phyloP scores from a whole-genome alignment of 2,329 filamentous ascomycete species.

The Trichoderma breve region DNA sequence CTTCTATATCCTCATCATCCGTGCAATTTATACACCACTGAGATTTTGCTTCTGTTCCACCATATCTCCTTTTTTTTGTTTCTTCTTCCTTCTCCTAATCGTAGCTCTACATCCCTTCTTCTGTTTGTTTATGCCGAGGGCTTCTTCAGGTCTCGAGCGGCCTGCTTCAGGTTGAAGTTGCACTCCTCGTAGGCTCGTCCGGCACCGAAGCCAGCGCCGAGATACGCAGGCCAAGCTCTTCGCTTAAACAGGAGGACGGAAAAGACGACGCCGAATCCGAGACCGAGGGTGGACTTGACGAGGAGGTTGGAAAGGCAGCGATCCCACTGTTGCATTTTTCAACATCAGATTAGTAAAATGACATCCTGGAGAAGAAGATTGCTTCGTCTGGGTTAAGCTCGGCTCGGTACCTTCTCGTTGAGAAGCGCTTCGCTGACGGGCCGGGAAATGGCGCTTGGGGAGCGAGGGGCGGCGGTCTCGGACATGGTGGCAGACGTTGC shows the following conservation, averaged over 20 bases:
- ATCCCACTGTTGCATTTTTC: constrained; percentile 71
- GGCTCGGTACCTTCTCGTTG: constrained; percentile 85
- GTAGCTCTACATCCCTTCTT: background rate
- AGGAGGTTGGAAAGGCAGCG: constrained; percentile 96
- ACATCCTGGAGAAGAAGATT: constrained; percentile 24
- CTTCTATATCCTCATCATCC: constrained; percentile 23
- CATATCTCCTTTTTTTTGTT: background rate
- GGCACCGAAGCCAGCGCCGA: constrained; percentile 91
- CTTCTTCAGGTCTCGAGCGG: constrained; percentile 57
- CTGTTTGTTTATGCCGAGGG: constrained; percentile 39
- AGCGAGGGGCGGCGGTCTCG: constrained; percentile 49
- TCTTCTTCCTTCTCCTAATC: background rate
- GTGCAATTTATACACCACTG: constrained; percentile 2
- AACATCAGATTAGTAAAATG: background rate
- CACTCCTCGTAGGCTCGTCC: constrained; percentile 98
- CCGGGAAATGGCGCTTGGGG: constrained; percentile 66
- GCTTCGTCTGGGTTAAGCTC: constrained; percentile 1
- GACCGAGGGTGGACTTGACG: constrained; percentile 92
- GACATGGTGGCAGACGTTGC: constrained; percentile 45
- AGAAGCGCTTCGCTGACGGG: constrained; percentile 96
- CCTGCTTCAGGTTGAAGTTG: constrained; percentile 72
- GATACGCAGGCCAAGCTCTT: constrained; percentile 94
- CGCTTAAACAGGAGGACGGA: constrained; percentile 98
- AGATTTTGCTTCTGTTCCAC: background rate
- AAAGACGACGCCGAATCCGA: constrained; percentile 97